phyloP scores from a whole-genome alignment of 1,284 basidiomycete genomes.

The Mycena sp. region DNA sequence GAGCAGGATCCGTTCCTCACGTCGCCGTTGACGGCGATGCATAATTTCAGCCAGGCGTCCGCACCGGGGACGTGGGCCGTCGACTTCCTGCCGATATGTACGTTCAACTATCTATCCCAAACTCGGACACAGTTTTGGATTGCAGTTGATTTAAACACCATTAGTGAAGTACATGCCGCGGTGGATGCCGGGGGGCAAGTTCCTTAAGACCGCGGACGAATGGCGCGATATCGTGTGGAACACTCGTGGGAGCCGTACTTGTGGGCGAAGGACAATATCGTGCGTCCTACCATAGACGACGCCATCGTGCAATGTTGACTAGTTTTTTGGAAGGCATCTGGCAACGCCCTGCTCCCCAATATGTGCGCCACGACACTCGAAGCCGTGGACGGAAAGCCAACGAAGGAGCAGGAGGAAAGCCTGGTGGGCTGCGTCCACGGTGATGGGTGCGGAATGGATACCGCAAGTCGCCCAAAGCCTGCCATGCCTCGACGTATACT shows the following conservation, averaged over 20 bases:
- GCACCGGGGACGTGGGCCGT: slow-evolving; percentile 42
- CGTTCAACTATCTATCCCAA: background rate
- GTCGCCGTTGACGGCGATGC: slow-evolving; percentile 42
- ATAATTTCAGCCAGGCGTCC: slow-evolving; percentile 46
- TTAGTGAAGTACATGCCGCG: slow-evolving; percentile 38
- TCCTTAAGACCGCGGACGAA: slow-evolving; percentile 30
- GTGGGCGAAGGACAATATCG: background rate
- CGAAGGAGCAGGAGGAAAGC: slow-evolving; percentile 26
- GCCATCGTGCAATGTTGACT: slow-evolving; percentile 23
- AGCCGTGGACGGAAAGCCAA: slow-evolving; percentile 24
- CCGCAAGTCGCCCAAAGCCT: slow-evolving; percentile 26
- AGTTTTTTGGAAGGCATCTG: slow-evolving; percentile 31
- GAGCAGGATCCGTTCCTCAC: slow-evolving; percentile 45
- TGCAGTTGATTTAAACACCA: slow-evolving; percentile 3
- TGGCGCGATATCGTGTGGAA: background rate
- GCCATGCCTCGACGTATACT: background rate
- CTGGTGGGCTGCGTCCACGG: slow-evolving; percentile 32
- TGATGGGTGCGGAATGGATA: slow-evolving; percentile 37
- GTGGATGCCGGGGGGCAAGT: slow-evolving; percentile 40
- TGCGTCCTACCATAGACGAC: background rate
- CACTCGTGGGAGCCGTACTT: background rate
- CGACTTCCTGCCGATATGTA: slow-evolving; percentile 38
- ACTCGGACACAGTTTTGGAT: background rate
- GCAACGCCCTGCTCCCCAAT: slow-evolving; percentile 37
- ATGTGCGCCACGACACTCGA: slow-evolving; percentile 32